These are phyloP conservation scores for Meira miltonrushii DNA, from an alignment of 1,284 basidiomycete species.

Conservation along the genomic window DNA sequence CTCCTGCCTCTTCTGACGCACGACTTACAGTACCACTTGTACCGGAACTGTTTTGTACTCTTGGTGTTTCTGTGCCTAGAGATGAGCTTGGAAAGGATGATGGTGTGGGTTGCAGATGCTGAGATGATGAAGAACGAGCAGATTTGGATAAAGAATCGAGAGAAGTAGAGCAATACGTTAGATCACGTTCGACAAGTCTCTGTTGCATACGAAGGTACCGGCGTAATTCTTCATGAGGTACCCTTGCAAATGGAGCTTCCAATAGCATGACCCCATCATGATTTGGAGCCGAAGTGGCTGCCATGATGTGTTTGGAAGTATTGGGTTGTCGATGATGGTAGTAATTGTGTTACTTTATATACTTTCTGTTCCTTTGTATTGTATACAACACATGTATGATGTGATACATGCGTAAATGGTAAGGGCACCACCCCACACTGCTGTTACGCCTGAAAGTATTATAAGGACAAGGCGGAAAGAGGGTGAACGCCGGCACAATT, in stretches of 20 bases:
- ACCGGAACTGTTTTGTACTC: neutral
- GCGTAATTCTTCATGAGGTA: slow-evolving; percentile 54
- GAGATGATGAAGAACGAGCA: neutral
- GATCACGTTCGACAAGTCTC: slow-evolving; percentile 33
- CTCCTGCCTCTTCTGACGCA: neutral
- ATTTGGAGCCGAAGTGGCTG: slow-evolving; percentile 10
- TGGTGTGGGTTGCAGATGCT: neutral
- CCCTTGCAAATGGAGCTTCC: slow-evolving; percentile 77
- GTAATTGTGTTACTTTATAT: too few relatives aligned
- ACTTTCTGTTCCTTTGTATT: too few relatives aligned
- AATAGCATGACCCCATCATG: slow-evolving; percentile 74
- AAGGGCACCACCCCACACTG: too few relatives aligned
- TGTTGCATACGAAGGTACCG: slow-evolving; percentile 40
- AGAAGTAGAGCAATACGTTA: slow-evolving; percentile 20
- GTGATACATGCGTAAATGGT: too few relatives aligned
- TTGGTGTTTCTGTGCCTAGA: too few relatives aligned
- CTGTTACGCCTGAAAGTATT: too few relatives aligned
- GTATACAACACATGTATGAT: too few relatives aligned
- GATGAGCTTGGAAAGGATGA: slow-evolving; percentile 5
- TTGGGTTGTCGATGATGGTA: neutral
- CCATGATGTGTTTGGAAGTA: neutral
- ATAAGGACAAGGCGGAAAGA: too few relatives aligned
- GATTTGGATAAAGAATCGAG: slow-evolving; percentile 7
- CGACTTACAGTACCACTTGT: neutral
- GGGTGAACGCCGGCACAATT: too few relatives aligned